Evolutionary conservation across 1,139 yeast genomes (phyloP), one percentile per base, ranked within the genome.

Genomic region (Yamadazyma trypodendri): DNA sequence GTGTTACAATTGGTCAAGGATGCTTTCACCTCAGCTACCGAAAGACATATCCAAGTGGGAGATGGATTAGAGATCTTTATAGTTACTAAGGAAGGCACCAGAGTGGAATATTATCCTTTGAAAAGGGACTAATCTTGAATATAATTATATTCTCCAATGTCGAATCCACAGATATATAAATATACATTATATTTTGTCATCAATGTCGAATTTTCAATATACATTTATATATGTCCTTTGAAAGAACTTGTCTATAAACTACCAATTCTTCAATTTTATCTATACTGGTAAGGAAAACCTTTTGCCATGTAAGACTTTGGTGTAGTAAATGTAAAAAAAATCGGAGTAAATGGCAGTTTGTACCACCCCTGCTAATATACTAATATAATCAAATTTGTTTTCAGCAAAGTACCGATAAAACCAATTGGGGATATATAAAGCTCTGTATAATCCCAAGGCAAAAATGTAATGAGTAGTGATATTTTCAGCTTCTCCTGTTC

Each of bases 21-120:
- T 65, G 96, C 98, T 6, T 92, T 92, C 58, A 75, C 89, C 12
- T 87, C 96, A 6, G 98, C 97, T 23, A 90, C 97, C 18, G 98
- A 92, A 67, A 85, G 98, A 72, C 97, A 94, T 61, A 92, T 92
- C 52, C 95, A 90, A 54, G 97, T 92, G 37, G 98, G 98, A 68
- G 98, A 92, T 67, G 95, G 94, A 7, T 75, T 92, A 49, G 96
- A 92, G 63, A 83, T 92, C 39, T 68, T 84, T 51, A 85, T 92
- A 53, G 92, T 92, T 39, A 88, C 97, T 12, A 90, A 89, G 60
- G 96, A 89, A 21, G 98, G 98, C 38, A 87, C 88, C 36, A 77
- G 82, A 64, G 81, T 77, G 36, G 95, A 88, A 59, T 84, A 78
- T 63, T 84, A 68, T 60, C 95, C 95, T 46, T 75, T 92, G 61